phyloP scores from a whole-genome alignment of 2,329 filamentous ascomycete genomes.

The Fusarium setosum region DNA sequence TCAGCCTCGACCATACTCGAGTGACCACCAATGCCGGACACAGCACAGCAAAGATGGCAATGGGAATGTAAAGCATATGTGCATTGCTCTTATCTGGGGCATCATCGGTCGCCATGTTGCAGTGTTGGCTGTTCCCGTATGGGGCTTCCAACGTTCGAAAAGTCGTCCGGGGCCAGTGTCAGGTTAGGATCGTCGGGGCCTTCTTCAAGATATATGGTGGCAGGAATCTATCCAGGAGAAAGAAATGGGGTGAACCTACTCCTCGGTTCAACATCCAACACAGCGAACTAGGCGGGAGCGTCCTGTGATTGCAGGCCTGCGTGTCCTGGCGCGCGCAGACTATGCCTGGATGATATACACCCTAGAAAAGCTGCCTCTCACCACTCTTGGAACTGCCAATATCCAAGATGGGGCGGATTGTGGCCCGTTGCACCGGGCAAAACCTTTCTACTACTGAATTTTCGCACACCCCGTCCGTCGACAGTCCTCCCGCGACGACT shows the following conservation, averaged over 20 bases:
- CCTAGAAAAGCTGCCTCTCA: slow-evolving; percentile 11
- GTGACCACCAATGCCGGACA: slow-evolving; percentile 33
- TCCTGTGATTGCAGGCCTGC: slow-evolving; percentile 2
- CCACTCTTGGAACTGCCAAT: slow-evolving; percentile 1
- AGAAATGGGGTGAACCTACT: not conserved
- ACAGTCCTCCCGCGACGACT: slow-evolving; percentile 6
- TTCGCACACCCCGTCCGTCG: slow-evolving; percentile 6
- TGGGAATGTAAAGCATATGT: slow-evolving; percentile 40
- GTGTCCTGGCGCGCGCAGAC: slow-evolving; percentile 3
- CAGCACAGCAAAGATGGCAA: slow-evolving; percentile 38
- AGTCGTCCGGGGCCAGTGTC: slow-evolving; percentile 19
- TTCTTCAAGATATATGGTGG: slow-evolving; percentile 26
- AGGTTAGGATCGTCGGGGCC: slow-evolving; percentile 21
- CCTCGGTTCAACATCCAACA: slow-evolving; percentile 7
- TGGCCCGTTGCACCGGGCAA: slow-evolving; percentile 1
- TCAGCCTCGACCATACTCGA: slow-evolving; percentile 35
- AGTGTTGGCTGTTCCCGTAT: slow-evolving; percentile 19
- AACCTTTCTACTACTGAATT: not conserved
- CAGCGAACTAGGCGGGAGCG: not conserved
- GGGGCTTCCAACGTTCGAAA: slow-evolving; percentile 5
- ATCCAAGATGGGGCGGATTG: not conserved
- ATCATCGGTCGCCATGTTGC: slow-evolving; percentile 16
- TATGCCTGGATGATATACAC: slow-evolving; percentile 23
- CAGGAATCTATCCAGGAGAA: slow-evolving; percentile 7
- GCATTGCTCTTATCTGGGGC: slow-evolving; percentile 33